Conservation (phyloP, 257 asterid genomes). For the Plantago ovata region DNA sequence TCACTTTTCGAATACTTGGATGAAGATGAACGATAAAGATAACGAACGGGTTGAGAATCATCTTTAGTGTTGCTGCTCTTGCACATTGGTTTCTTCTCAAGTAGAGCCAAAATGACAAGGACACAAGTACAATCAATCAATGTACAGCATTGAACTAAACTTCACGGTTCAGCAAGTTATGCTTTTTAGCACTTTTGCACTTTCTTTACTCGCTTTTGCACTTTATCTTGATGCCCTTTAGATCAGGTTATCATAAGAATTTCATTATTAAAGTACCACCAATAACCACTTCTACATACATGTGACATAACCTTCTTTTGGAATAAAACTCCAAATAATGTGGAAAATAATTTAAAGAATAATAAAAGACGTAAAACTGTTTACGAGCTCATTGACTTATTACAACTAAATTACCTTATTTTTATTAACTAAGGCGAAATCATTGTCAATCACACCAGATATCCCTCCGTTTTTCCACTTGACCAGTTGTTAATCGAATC, state of each 20-base stretch:
- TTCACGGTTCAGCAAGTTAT: too few species aligned
- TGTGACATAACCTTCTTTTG: slow-evolving; percentile 5
- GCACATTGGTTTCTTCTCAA: too few species aligned
- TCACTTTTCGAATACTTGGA: neutral
- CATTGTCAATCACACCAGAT: too few species aligned
- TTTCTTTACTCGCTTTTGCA: slow-evolving; percentile 22
- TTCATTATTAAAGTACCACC: slow-evolving; percentile 11
- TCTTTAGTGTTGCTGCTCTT: neutral
- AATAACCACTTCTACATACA: slow-evolving; percentile 12
- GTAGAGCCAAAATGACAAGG: neutral
- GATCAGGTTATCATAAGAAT: slow-evolving; percentile 8
- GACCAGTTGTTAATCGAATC: too few species aligned
- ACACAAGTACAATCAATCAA: neutral
- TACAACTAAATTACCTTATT: too few species aligned
- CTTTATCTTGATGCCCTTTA: slow-evolving; percentile 12
- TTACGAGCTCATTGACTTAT: too few species aligned
- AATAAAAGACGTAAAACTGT: too few species aligned
- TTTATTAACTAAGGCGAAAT: too few species aligned
- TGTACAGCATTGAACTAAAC: neutral
- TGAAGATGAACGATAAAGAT: neutral
- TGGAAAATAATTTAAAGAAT: too few species aligned
- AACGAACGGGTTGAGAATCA: too few species aligned
- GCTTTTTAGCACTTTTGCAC: slow-evolving; percentile 27
- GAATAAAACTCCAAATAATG: too few species aligned
- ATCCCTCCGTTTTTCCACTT: too few species aligned